These are phyloP conservation scores for Psilocybe subaeruginosa DNA, from an alignment of 768 basidiomycete species.

Conservation along the genomic window DNA sequence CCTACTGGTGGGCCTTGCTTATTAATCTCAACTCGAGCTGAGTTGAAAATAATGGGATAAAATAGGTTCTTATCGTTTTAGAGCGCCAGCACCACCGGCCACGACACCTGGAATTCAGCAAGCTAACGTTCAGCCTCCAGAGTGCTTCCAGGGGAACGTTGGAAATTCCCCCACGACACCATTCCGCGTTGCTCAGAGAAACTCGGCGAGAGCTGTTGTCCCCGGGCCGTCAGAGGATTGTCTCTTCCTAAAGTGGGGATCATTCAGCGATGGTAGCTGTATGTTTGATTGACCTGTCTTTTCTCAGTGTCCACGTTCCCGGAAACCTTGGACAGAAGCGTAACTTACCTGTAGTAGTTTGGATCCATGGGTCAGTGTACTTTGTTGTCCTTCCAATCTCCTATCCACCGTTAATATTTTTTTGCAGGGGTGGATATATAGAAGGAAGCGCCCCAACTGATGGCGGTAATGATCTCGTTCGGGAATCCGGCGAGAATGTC, in stretches of 20 bases:
- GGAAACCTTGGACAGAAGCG: conserved; percentile 26
- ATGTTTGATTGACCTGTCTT: background rate
- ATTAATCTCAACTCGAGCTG: background rate
- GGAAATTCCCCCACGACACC: conserved; percentile 35
- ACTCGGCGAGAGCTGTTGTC: background rate
- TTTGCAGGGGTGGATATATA: conserved; percentile 32
- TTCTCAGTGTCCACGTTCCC: conserved; percentile 37
- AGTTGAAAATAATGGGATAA: background rate
- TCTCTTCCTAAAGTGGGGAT: conserved; percentile 39
- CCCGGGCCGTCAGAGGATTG: conserved; percentile 39
- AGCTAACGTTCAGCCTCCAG: too few species aligned
- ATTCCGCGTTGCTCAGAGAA: conserved; percentile 19
- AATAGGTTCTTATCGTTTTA: background rate
- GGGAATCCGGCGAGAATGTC: conserved; percentile 34
- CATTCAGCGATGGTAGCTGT: background rate
- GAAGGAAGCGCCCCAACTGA: conserved; percentile 25
- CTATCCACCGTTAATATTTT: background rate
- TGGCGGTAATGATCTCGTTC: conserved; percentile 37
- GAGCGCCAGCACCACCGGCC: too few species aligned
- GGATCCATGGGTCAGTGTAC: conserved; percentile 43
- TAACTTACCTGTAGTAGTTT: conserved; percentile 42
- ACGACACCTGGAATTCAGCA: too few species aligned
- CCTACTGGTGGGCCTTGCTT: conserved; percentile 41
- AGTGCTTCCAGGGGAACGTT: conserved; percentile 21
- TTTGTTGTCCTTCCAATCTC: background rate